Percentiles rank a stretch among this genome's conserved stretches.
Evolutionary conservation across 352 stramenopile species (phyloP).

Genomic region (Phytophthora pseudosyringae): DNA sequence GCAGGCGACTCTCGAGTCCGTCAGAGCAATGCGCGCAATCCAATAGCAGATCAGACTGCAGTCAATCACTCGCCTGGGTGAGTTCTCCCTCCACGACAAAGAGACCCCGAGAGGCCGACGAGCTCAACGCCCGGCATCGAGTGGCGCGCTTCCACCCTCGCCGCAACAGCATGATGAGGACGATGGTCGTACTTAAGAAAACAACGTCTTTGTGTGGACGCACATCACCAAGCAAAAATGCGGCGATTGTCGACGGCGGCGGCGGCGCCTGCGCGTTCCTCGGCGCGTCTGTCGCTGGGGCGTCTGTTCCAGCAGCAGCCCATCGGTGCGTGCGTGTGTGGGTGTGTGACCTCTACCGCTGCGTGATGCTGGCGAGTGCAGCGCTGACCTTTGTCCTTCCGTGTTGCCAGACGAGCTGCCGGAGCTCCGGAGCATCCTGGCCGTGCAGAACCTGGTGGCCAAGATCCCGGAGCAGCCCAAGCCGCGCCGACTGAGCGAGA

Average conservation of each 20-base stretch:
- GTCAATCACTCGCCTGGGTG: slow-evolving; percentile 25
- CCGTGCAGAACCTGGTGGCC: slow-evolving; percentile 59
- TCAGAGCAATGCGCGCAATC: background rate
- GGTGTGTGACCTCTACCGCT: background rate
- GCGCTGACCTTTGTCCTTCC: slow-evolving; percentile 6
- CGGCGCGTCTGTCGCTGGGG: slow-evolving; percentile 33
- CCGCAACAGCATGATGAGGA: background rate
- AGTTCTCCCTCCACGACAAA: slow-evolving; percentile 49
- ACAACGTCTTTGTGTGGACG: slow-evolving; percentile 19
- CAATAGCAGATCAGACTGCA: background rate
- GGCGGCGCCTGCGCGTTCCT: slow-evolving; percentile 24
- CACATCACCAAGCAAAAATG: slow-evolving; percentile 27
- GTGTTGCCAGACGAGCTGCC: slow-evolving; percentile 43
- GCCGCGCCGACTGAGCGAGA: slow-evolving; percentile 28
- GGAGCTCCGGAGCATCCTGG: slow-evolving; percentile 64
- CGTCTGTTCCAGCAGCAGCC: slow-evolving; percentile 43
- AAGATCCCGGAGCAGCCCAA: slow-evolving; percentile 37
- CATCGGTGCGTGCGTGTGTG: slow-evolving; percentile 37
- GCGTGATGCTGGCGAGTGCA: background rate
- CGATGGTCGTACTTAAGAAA: slow-evolving; percentile 27
- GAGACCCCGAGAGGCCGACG: slow-evolving; percentile 4
- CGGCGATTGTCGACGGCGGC: slow-evolving; percentile 39
- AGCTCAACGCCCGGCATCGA: slow-evolving; percentile 22
- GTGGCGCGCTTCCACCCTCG: background rate
- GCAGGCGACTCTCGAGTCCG: background rate